phyloP scores from a whole-genome alignment of 1,139 yeast genomes.

The Magnusiomyces ingens region DNA sequence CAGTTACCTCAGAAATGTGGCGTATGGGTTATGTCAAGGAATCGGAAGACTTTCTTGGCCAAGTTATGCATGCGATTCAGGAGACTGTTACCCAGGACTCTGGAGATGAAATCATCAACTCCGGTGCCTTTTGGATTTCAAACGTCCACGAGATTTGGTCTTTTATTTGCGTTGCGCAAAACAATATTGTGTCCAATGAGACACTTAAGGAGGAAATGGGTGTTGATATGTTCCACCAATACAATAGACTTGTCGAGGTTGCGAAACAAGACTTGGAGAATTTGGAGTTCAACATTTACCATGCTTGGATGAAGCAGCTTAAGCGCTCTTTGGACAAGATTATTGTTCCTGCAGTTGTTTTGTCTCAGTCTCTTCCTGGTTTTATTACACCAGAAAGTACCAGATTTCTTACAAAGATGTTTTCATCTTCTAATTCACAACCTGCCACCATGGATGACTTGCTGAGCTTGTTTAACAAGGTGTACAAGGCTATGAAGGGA shows the following conservation, averaged over 20 bases:
- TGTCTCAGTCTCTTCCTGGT: conserved; percentile 94
- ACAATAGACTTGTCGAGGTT: conserved; percentile 80
- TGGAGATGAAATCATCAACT: conserved; percentile 82
- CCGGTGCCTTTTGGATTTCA: conserved; percentile 97
- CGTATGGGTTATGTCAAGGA: conserved; percentile 89
- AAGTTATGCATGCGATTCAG: conserved; percentile 83
- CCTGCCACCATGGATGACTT: conserved; percentile 94
- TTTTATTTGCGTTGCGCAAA: conserved; percentile 89
- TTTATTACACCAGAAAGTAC: conserved; percentile 85
- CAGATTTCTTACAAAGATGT: conserved; percentile 79
- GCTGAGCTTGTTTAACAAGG: conserved; percentile 79
- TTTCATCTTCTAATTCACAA: conserved; percentile 49
- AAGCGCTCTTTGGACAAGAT: conserved; percentile 87
- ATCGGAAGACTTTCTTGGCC: conserved; percentile 86
- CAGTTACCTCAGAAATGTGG: conserved; percentile 97
- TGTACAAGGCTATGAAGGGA: conserved; percentile 90
- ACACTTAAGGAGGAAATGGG: conserved; percentile 78
- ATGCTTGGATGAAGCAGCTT: conserved; percentile 96
- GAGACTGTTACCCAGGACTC: conserved; percentile 42
- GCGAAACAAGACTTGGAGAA: conserved; percentile 94
- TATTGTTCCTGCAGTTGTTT: conserved; percentile 87
- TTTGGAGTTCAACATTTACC: conserved; percentile 86
- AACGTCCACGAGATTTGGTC: conserved; percentile 94
- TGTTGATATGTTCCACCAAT: conserved; percentile 84
- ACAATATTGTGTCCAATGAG: conserved; percentile 78